Evolutionary conservation across 495 filamentous ascomycete genomes (phyloP).

Genomic region (Haplographium delicatum): DNA sequence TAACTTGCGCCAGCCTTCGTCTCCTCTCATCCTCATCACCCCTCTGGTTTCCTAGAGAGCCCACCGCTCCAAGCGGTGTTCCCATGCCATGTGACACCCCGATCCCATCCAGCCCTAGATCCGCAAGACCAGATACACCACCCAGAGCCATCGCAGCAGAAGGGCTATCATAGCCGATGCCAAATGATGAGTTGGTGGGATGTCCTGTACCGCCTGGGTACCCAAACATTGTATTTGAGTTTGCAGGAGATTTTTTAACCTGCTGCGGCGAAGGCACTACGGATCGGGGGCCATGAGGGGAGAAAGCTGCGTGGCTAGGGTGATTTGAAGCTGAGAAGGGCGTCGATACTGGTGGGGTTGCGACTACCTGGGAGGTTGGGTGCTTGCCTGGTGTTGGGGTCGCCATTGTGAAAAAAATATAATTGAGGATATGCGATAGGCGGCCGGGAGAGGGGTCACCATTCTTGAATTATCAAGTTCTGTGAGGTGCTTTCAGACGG

Average conservation of each 20-base stretch:
- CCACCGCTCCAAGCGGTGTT: slow-evolving; percentile 21
- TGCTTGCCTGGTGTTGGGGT: slow-evolving; percentile 44
- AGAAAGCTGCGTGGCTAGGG: slow-evolving; percentile 39
- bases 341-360: slow-evolving; percentile 50
- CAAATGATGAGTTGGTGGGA: slow-evolving; percentile 25
- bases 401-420: slow-evolving; percentile 33
- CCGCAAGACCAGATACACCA: slow-evolving; percentile 34
- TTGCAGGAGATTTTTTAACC: slow-evolving; percentile 47
- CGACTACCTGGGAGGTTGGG: slow-evolving; percentile 32
- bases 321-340: slow-evolving; percentile 42
- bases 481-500: no score
- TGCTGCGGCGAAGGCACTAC: slow-evolving; percentile 46
- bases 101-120: slow-evolving; percentile 36
- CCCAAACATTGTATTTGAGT: slow-evolving; percentile 32
- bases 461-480: background rate
- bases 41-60: slow-evolving; percentile 28
- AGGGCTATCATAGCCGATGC: slow-evolving; percentile 48
- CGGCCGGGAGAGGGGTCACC: no score
- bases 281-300: slow-evolving; percentile 38
- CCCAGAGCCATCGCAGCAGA: slow-evolving; percentile 45
- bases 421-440: no score
- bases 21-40: slow-evolving; percentile 54
- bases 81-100: slow-evolving; percentile 4
- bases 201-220: slow-evolving; percentile 25
- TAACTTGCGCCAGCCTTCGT: slow-evolving; percentile 48